Conservation (phyloP, 495 filamentous ascomycete species). For the Echria macrotheca region DNA sequence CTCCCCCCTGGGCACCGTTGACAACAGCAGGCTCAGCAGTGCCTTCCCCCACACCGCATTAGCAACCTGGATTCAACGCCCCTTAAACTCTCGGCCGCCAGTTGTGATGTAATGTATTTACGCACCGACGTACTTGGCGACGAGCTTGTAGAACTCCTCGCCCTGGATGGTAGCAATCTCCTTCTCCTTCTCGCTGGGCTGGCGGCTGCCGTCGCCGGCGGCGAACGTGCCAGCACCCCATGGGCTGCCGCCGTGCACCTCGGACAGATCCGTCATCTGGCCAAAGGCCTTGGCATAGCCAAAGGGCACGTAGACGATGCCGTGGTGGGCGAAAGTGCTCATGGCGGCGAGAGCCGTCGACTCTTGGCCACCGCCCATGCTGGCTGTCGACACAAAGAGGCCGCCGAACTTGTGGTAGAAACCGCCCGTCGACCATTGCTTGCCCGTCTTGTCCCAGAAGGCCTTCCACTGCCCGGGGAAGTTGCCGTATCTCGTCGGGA, state of each 20-base stretch:
- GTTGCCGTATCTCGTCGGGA: slow-evolving; percentile 98
- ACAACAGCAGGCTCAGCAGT: not conserved
- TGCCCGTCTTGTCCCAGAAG: slow-evolving; percentile 80
- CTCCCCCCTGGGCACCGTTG: not conserved
- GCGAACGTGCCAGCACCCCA: slow-evolving; percentile 97
- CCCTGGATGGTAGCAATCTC: slow-evolving; percentile 76
- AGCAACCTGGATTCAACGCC: slow-evolving; percentile 14
- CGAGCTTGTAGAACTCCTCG: slow-evolving; percentile 74
- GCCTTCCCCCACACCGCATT: slow-evolving; percentile 19
- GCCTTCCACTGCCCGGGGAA: slow-evolving; percentile 95
- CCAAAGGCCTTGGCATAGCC: slow-evolving; percentile 81
- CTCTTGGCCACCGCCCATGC: slow-evolving; percentile 88
- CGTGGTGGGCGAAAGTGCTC: slow-evolving; percentile 89
- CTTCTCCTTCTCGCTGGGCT: slow-evolving; percentile 70
- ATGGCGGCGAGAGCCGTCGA: slow-evolving; percentile 74
- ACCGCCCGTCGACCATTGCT: slow-evolving; percentile 64
- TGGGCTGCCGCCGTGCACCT: slow-evolving; percentile 78
- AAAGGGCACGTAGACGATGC: slow-evolving; percentile 90
- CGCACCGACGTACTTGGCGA: slow-evolving; percentile 64
- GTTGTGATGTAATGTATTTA: slow-evolving; percentile 92
- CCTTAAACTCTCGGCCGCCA: slow-evolving; percentile 23
- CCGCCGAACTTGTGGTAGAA: slow-evolving; percentile 91
- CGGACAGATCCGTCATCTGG: slow-evolving; percentile 58
- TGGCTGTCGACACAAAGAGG: slow-evolving; percentile 80
- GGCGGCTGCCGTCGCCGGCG: slow-evolving; percentile 71